phyloP scores from a whole-genome alignment of 495 filamentous ascomycete species.

The Aspergillus ellipticus region DNA sequence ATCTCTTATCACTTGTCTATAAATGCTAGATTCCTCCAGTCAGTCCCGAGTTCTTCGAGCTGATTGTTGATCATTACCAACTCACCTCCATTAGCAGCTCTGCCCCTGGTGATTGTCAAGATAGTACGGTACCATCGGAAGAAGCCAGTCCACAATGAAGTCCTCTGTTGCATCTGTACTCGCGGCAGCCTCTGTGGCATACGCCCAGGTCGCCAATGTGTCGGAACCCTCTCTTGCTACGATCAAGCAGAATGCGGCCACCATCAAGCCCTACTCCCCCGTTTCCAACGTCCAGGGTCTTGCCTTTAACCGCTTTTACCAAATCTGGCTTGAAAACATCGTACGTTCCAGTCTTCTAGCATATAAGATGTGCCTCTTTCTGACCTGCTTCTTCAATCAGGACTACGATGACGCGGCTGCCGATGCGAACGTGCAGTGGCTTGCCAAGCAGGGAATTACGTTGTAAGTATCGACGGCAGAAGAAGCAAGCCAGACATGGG shows the following conservation, averaged over 20 bases:
- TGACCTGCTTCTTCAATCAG: slow-evolving; percentile 27
- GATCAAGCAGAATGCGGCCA: slow-evolving; percentile 30
- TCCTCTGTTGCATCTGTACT: slow-evolving; percentile 17
- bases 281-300: slow-evolving; percentile 58
- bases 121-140: neutral
- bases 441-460: slow-evolving; percentile 60
- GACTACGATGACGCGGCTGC: slow-evolving; percentile 50
- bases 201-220: slow-evolving; percentile 28
- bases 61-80: neutral
- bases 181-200: slow-evolving; percentile 20
- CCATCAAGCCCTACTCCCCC: slow-evolving; percentile 44
- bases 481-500: neutral
- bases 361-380: slow-evolving; percentile 4
- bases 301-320: slow-evolving; percentile 62
- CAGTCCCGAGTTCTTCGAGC: neutral
- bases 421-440: slow-evolving; percentile 51
- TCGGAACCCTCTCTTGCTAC: slow-evolving; percentile 29
- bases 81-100: neutral
- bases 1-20: slow-evolving; percentile 8
- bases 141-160: slow-evolving; percentile 23
- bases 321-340: slow-evolving; percentile 73
- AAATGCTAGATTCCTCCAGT: slow-evolving; percentile 1
- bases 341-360: slow-evolving; percentile 42
- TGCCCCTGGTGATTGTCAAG: neutral
- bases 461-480: slow-evolving; percentile 25